phyloP scores from a whole-genome alignment of 2,329 filamentous ascomycete genomes.

The Trichoderma sp. region DNA sequence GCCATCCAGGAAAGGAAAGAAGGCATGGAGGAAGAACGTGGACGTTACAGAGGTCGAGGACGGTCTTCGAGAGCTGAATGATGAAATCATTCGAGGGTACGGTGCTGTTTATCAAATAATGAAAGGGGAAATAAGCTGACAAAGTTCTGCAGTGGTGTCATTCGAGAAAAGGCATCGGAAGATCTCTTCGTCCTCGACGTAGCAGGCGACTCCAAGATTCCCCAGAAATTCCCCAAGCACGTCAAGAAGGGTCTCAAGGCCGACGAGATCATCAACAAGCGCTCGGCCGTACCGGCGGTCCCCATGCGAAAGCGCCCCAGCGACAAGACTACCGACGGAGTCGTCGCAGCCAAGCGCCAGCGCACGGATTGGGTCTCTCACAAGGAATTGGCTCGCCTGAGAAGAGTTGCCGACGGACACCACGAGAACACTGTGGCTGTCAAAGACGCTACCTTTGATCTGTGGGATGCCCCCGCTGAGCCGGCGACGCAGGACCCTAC shows the following conservation, averaged over 20 bases:
- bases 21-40: slow-evolving; percentile 98
- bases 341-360: slow-evolving; percentile 72
- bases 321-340: slow-evolving; percentile 70
- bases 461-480: slow-evolving; percentile 63
- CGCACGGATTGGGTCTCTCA: slow-evolving; percentile 79
- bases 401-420: slow-evolving; percentile 74
- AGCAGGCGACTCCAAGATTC: slow-evolving; percentile 66
- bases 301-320: slow-evolving; percentile 74
- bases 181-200: slow-evolving; percentile 86
- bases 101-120: slow-evolving; percentile 25
- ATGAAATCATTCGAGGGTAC: slow-evolving; percentile 89
- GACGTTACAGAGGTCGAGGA: slow-evolving; percentile 83
- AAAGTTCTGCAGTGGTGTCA: slow-evolving; percentile 65
- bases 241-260: slow-evolving; percentile 78
- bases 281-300: slow-evolving; percentile 80
- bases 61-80: slow-evolving; percentile 80
- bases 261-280: slow-evolving; percentile 86
- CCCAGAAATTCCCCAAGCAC: slow-evolving; percentile 64
- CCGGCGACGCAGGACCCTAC: slow-evolving; percentile 43
- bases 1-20: slow-evolving; percentile 94
- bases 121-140: slow-evolving; percentile 26
- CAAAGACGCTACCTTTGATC: slow-evolving; percentile 71
- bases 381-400: slow-evolving; percentile 79
- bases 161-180: slow-evolving; percentile 78
- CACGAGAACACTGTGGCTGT: slow-evolving; percentile 57